Evolutionary conservation across 2,329 filamentous ascomycete species (phyloP).

Genomic region (Chalara sp.): DNA sequence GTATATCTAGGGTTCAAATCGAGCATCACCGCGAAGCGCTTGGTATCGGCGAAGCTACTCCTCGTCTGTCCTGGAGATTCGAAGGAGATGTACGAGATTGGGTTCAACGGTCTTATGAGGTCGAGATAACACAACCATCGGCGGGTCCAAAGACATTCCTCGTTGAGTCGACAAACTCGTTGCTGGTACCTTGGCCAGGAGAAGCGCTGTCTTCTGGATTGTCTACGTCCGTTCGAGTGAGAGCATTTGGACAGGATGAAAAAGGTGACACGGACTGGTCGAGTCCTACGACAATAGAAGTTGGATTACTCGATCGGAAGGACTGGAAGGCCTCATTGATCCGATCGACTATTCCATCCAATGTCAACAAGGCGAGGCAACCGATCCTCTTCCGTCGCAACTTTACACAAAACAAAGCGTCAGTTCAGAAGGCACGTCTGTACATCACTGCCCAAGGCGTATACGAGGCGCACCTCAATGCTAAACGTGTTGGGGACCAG

Average conservation of each 20-base stretch:
- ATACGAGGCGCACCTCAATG: slow-evolving; percentile 31
- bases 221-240: slow-evolving; percentile 22
- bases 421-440: slow-evolving; percentile 22
- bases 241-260: too few species aligned
- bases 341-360: slow-evolving; percentile 15
- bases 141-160: slow-evolving; percentile 3
- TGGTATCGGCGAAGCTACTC: slow-evolving; percentile 37
- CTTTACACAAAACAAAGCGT: slow-evolving; percentile 23
- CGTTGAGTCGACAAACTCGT: slow-evolving; percentile 22
- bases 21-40: slow-evolving; percentile 27
- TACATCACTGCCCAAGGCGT: slow-evolving; percentile 31
- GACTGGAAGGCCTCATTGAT: slow-evolving; percentile 28
- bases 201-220: slow-evolving; percentile 23
- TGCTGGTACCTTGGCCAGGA: slow-evolving; percentile 39
- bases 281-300: slow-evolving; percentile 25
- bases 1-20: too few species aligned
- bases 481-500: slow-evolving; percentile 21
- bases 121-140: slow-evolving; percentile 32
- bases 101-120: slow-evolving; percentile 37
- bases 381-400: slow-evolving; percentile 30
- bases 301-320: slow-evolving; percentile 24
- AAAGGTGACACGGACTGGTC: slow-evolving; percentile 30
- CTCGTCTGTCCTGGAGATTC: slow-evolving; percentile 42
- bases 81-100: slow-evolving; percentile 32
- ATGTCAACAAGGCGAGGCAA: slow-evolving; percentile 4